A percentile compares a stretch with the other conserved stretches of the same genome.
These are phyloP conservation scores for Mycena vitilis DNA, from an alignment of 768 basidiomycete species.

Conservation along the genomic window DNA sequence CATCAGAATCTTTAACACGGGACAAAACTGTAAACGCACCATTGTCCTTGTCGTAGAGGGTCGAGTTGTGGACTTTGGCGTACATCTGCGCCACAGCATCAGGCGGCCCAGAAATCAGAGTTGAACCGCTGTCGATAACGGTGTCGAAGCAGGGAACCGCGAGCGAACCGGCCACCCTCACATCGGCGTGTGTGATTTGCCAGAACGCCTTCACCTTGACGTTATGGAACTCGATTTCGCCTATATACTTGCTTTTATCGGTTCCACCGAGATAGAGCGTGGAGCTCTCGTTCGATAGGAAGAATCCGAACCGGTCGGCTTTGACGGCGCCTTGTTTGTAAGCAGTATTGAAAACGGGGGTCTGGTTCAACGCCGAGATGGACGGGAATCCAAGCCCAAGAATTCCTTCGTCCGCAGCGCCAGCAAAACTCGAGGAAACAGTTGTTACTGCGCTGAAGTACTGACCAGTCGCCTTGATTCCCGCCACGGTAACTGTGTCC, in stretches of 20 bases:
- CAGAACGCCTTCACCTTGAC: constrained; percentile 41
- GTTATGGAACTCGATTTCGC: constrained; percentile 48
- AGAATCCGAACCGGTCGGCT: constrained; percentile 56
- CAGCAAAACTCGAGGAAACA: constrained; percentile 42
- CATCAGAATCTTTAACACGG: background rate
- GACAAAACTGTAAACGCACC: background rate
- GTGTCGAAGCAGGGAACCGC: constrained; percentile 33
- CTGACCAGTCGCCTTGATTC: constrained; percentile 34
- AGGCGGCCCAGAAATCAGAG: constrained; percentile 45
- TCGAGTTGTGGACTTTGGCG: constrained; percentile 20
- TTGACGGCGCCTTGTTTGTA: constrained; percentile 36
- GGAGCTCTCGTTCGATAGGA: constrained; percentile 51
- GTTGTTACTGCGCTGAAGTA: constrained; percentile 48
- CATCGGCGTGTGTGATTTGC: constrained; percentile 36
- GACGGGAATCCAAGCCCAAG: constrained; percentile 50
- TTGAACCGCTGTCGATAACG: constrained; percentile 53
- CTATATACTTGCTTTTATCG: constrained; percentile 57
- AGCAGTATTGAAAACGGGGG: constrained; percentile 56
- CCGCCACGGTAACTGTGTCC: constrained; percentile 28
- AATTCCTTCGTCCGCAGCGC: constrained; percentile 29
- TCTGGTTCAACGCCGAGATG: constrained; percentile 45
- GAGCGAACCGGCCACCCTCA: constrained; percentile 24
- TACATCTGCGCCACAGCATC: constrained; percentile 12
- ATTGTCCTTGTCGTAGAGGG: constrained; percentile 14
- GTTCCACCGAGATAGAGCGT: constrained; percentile 66